These are phyloP conservation scores for Cladosporium sp. DNA, from an alignment of 2,329 filamentous ascomycete species.

Conservation along the genomic window DNA sequence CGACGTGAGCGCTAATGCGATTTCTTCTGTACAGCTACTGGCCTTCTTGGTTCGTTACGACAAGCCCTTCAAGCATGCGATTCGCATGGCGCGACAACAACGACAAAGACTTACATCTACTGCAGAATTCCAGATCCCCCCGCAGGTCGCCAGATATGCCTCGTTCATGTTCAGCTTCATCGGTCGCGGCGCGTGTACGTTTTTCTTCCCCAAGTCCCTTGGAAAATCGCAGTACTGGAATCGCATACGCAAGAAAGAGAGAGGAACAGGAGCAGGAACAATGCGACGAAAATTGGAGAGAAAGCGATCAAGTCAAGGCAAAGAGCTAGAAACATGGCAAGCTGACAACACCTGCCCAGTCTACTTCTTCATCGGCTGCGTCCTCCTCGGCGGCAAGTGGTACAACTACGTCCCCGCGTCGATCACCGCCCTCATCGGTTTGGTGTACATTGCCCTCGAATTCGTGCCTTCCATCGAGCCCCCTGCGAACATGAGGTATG, in stretches of 20 bases:
- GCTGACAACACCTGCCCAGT: constrained; percentile 52
- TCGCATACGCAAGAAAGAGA: background rate
- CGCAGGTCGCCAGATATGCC: constrained; percentile 87
- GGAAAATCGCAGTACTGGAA: background rate
- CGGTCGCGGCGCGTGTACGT: constrained; percentile 87
- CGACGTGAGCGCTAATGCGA: constrained; percentile 4
- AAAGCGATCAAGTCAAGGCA: constrained; percentile 12
- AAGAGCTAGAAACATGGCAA: background rate
- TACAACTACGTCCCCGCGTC: constrained; percentile 72
- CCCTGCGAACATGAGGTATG: constrained; percentile 49
- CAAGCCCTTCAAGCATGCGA: background rate
- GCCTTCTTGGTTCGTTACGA: constrained; percentile 40
- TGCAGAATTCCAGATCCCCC: constrained; percentile 86
- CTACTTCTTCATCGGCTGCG: constrained; percentile 91
- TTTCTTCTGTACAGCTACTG: constrained; percentile 54
- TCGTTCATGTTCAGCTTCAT: constrained; percentile 98
- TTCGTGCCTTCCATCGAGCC: constrained; percentile 51
- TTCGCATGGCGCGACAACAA: too few species aligned
- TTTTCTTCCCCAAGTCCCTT: too few species aligned
- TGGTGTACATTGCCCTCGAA: constrained; percentile 62
- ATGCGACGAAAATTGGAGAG: too few species aligned
- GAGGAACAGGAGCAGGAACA: too few species aligned
- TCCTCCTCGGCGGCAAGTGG: constrained; percentile 66
- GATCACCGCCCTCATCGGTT: constrained; percentile 71
- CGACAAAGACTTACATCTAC: background rate